A percentile compares a stretch with the other conserved stretches of the same genome.
These are phyloP conservation scores for Termitomyces sp. DNA, from an alignment of 768 basidiomycete genomes.

Conservation along the genomic window DNA sequence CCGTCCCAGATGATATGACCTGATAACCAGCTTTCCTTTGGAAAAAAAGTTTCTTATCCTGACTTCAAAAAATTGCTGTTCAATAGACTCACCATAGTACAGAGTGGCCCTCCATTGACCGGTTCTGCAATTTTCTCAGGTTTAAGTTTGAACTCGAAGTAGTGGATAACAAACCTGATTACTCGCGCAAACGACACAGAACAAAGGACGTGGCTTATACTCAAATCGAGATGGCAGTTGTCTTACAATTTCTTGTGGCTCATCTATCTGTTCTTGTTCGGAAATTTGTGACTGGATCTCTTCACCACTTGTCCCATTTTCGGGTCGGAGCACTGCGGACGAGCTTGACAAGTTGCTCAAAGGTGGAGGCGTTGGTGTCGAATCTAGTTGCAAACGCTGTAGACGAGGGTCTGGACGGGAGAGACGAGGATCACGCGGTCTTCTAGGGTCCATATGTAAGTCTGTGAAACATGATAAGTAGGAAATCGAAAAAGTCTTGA, in stretches of 20 bases:
- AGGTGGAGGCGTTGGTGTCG: constrained; percentile 28
- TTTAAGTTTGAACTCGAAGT: constrained; percentile 6
- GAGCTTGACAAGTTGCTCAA: constrained; percentile 15
- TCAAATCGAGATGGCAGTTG: constrained; percentile 7
- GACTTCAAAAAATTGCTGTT: background rate
- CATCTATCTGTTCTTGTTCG: constrained; percentile 1
- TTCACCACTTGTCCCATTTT: constrained; percentile 17
- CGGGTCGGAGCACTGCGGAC: constrained; percentile 11
- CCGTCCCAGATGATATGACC: constrained; percentile 93
- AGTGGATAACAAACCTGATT: constrained; percentile 67
- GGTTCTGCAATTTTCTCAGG: constrained; percentile 53
- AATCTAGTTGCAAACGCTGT: constrained; percentile 38
- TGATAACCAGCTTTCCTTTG: constrained; percentile 83
- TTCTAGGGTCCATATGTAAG: constrained; percentile 65
- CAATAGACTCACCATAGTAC: constrained; percentile 68
- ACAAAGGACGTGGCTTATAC: constrained; percentile 72
- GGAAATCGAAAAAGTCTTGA: background rate
- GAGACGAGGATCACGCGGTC: constrained; percentile 76
- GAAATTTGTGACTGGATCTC: constrained; percentile 6
- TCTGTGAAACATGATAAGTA: constrained; percentile 5
- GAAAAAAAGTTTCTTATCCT: constrained; percentile 8
- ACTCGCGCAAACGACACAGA: constrained; percentile 99
- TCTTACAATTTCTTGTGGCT: background rate
- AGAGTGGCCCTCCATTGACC: constrained; percentile 97
- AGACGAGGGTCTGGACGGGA: constrained; percentile 64